phyloP scores from a whole-genome alignment of 2,329 filamentous ascomycete species.

The Aspergillus melleus region DNA sequence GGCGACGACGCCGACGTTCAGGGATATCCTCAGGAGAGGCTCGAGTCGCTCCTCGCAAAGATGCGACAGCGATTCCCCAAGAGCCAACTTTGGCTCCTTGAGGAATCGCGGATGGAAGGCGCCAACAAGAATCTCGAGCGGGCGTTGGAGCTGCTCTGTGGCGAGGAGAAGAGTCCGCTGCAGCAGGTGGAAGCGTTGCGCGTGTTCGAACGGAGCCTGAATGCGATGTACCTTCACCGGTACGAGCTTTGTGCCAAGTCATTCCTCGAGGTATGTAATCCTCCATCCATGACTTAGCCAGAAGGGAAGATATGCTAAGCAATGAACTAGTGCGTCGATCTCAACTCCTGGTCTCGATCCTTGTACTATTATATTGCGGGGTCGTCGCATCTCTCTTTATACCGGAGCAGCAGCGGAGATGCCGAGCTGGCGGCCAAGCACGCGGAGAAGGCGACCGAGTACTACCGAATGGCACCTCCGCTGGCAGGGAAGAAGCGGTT shows the following conservation, averaged over 20 bases:
- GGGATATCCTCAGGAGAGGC: conserved; percentile 70
- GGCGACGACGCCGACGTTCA: conserved; percentile 58
- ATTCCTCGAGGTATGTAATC: conserved; percentile 61
- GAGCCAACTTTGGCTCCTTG: conserved; percentile 80
- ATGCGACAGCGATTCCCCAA: conserved; percentile 80
- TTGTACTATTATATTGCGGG: conserved; percentile 90
- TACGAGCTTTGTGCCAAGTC: conserved; percentile 72
- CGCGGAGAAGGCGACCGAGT: conserved; percentile 66
- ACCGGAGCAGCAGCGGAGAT: conserved; percentile 54
- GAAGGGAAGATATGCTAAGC: conserved; percentile 1
- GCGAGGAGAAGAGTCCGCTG: conserved; percentile 67
- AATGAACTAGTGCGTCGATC: conserved; percentile 60
- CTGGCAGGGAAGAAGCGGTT: conserved; percentile 84
- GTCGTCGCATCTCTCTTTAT: conserved; percentile 75
- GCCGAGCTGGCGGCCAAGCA: conserved; percentile 53
- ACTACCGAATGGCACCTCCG: conserved; percentile 69
- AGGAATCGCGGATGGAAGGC: conserved; percentile 77
- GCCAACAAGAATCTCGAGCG: conserved; percentile 65
- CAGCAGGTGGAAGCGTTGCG: conserved; percentile 85
- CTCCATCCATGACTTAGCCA: neutral
- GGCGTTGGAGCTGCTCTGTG: conserved; percentile 65
- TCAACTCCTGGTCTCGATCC: conserved; percentile 89
- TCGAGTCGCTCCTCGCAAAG: conserved; percentile 64
- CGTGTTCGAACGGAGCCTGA: conserved; percentile 79
- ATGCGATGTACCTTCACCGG: conserved; percentile 74